These are phyloP conservation scores for Colletotrichum gloeosporioides DNA, from an alignment of 2,329 filamentous ascomycete species.

Conservation along the genomic window DNA sequence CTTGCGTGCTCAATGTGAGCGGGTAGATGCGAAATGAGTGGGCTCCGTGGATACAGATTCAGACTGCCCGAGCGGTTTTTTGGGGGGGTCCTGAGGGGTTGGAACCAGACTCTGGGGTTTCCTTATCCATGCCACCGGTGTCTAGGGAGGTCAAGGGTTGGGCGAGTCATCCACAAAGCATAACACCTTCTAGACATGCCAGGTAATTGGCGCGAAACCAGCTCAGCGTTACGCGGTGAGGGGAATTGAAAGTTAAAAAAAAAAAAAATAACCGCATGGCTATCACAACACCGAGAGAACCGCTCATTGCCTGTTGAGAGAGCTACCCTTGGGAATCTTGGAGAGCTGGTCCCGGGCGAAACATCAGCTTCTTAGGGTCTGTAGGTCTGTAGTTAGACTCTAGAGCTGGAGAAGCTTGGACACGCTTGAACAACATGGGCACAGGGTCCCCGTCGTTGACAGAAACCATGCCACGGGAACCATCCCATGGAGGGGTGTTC, in stretches of 20 bases:
- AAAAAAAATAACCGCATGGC: background rate
- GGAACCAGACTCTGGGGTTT: background rate
- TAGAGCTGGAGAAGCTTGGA: background rate
- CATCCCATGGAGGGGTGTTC: background rate
- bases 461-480: background rate
- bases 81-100: background rate
- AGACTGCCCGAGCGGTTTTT: background rate
- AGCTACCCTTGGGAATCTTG: background rate
- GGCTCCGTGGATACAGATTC: background rate
- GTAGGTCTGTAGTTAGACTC: background rate
- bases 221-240: background rate
- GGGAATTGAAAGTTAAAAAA: background rate
- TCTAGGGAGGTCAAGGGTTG: background rate
- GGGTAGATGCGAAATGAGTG: background rate
- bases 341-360: background rate
- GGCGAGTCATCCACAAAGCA: constrained; percentile 8
- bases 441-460: background rate
- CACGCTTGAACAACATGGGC: background rate
- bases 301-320: background rate
- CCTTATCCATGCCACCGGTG: background rate
- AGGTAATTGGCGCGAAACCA: background rate
- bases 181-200: background rate
- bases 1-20: background rate
- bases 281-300: background rate
- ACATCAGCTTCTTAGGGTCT: background rate